Percentiles rank a stretch among this genome's conserved stretches.
These are phyloP conservation scores for Piper betle DNA, from an alignment of 164 flowering plant species.

Conservation along the genomic window DNA sequence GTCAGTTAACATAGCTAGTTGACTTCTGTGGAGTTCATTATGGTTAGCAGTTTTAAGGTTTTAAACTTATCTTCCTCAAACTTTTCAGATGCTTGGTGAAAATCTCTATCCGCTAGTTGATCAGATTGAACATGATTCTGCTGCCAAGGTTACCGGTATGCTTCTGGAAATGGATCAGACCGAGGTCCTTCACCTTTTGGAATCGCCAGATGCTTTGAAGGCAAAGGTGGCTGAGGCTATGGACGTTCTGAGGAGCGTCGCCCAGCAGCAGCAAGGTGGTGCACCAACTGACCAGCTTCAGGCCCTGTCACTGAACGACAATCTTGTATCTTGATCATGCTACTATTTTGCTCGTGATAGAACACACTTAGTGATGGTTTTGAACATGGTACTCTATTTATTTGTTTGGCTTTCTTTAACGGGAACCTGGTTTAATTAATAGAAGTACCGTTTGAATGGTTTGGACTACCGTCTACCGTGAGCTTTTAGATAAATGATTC, in stretches of 20 bases:
- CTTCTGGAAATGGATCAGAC: conserved; percentile 87
- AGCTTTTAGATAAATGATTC: no score
- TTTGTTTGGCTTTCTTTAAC: no score
- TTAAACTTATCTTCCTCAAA: no score
- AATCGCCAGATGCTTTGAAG: conserved; percentile 73
- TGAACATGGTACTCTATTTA: no score
- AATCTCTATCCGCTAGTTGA: conserved; percentile 69
- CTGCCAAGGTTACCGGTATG: conserved; percentile 85
- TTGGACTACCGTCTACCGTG: no score
- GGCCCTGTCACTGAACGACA: conserved; percentile 42
- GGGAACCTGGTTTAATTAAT: no score
- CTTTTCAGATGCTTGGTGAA: conserved; percentile 61
- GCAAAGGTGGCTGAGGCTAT: conserved; percentile 73
- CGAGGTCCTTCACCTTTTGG: conserved; percentile 67
- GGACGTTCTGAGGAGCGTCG: conserved; percentile 60
- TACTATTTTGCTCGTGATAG: background rate
- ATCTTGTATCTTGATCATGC: conserved; percentile 24
- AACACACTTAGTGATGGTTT: no score
- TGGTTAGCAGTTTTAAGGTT: no score
- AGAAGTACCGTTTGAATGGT: no score
- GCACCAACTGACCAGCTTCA: conserved; percentile 43
- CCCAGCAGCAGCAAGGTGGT: conserved; percentile 36
- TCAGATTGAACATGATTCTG: conserved; percentile 54
- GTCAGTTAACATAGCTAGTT: conserved; percentile 17
- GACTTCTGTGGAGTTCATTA: no score